Evolutionary conservation across 2,329 filamentous ascomycete species (phyloP).

Genomic region (Exophiala viscosa): DNA sequence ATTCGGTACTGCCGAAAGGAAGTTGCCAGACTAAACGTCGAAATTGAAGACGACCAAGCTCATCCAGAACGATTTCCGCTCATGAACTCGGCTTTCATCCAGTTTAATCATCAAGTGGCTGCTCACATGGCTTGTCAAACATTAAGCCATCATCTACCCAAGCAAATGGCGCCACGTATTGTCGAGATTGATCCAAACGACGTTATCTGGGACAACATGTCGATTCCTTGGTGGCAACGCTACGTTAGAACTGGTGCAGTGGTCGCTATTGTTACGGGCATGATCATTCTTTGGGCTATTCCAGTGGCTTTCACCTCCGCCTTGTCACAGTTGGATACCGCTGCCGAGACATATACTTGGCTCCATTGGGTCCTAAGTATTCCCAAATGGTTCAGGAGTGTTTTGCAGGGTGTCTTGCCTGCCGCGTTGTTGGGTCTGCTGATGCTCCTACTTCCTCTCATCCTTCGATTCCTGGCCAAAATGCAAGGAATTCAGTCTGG

Average conservation of each 20-base stretch:
- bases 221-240: conserved; percentile 87
- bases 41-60: conserved; percentile 87
- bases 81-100: conserved; percentile 96
- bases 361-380: conserved; percentile 64
- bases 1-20: conserved; percentile 89
- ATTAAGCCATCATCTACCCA: conserved; percentile 83
- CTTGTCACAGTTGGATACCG: conserved; percentile 69
- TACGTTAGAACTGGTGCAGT: conserved; percentile 70
- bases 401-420: conserved; percentile 83
- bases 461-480: conserved; percentile 68
- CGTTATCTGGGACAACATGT: conserved; percentile 97
- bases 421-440: conserved; percentile 72
- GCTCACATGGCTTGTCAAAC: conserved; percentile 98
- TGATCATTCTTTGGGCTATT: conserved; percentile 85
- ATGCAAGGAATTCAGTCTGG: conserved; percentile 80
- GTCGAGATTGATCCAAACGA: conserved; percentile 94
- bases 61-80: conserved; percentile 80
- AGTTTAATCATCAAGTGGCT: conserved; percentile 96
- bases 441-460: conserved; percentile 74
- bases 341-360: conserved; percentile 66
- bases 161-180: conserved; percentile 85
- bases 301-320: conserved; percentile 85
- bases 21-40: conserved; percentile 79
- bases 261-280: conserved; percentile 61
- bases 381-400: conserved; percentile 58